A percentile compares a stretch with the other conserved stretches of the same genome.
These are phyloP conservation scores for Tolypocladium endophyticum DNA, from an alignment of 2,329 filamentous ascomycete genomes.

Conservation along the genomic window DNA sequence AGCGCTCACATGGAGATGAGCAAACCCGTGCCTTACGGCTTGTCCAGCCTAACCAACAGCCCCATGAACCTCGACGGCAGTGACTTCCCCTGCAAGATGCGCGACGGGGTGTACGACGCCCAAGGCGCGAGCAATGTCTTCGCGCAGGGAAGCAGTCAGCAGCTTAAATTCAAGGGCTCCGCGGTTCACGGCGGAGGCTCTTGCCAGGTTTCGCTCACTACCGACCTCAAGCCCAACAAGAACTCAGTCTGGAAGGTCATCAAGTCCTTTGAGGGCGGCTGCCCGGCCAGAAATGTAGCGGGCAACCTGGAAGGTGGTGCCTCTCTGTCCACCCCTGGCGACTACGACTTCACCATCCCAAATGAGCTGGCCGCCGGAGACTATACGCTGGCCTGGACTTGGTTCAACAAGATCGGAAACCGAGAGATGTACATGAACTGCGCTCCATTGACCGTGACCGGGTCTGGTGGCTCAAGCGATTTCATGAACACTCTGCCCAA, in stretches of 20 bases:
- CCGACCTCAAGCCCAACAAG: conserved; percentile 58
- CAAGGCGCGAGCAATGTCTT: conserved; percentile 46
- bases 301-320: conserved; percentile 49
- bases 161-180: conserved; percentile 55
- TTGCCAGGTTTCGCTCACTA: conserved; percentile 81
- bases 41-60: conserved; percentile 36
- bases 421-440: conserved; percentile 99
- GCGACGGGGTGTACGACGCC: conserved; percentile 32
- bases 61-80: conserved; percentile 51
- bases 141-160: conserved; percentile 27
- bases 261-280: conserved; percentile 77
- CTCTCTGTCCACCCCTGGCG: conserved; percentile 33
- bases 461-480: conserved; percentile 33
- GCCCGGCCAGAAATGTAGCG: conserved; percentile 48
- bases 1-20: conserved; percentile 70
- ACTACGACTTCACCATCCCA: conserved; percentile 64
- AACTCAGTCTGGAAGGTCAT: conserved; percentile 77
- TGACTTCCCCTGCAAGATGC: conserved; percentile 77
- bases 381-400: conserved; percentile 81
- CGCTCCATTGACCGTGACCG: conserved; percentile 59
- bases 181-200: conserved; percentile 86
- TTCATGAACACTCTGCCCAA: conserved; percentile 55
- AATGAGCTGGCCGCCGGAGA: conserved; percentile 61
- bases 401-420: conserved; percentile 89
- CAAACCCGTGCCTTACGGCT: conserved; percentile 53